phyloP scores from a whole-genome alignment of 2,329 filamentous ascomycete species.

The Chalaropsis thielavioides region DNA sequence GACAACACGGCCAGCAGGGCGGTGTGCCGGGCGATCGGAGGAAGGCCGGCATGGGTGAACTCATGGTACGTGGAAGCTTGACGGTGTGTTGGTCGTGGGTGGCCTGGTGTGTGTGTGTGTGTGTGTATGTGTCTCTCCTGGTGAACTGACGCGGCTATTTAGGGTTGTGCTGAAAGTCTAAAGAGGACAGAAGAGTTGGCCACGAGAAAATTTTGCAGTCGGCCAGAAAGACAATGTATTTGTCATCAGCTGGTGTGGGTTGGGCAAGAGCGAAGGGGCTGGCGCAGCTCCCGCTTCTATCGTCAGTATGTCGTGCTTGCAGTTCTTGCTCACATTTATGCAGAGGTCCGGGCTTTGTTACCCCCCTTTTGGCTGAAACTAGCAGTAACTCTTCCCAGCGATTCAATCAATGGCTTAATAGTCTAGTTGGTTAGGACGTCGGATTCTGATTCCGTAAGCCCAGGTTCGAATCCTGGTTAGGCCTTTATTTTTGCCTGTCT shows the following conservation, averaged over 20 bases:
- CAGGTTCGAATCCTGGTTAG: constrained; percentile 18
- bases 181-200: too few relatives aligned
- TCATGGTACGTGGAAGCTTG: constrained; percentile 36
- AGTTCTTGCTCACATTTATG: too few relatives aligned
- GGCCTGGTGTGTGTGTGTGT: neutral
- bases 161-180: neutral
- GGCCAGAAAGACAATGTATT: too few relatives aligned
- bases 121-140: neutral
- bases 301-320: too few relatives aligned
- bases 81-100: too few relatives aligned
- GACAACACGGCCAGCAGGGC: constrained; percentile 46
- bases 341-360: too few relatives aligned
- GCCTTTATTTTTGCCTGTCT: constrained; percentile 3
- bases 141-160: neutral
- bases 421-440: constrained; percentile 18
- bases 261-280: too few relatives aligned
- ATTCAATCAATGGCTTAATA: constrained; percentile 6
- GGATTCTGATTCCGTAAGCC: constrained; percentile 17
- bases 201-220: too few relatives aligned
- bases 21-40: constrained; percentile 48
- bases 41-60: constrained; percentile 38
- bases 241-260: too few relatives aligned
- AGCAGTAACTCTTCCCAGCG: neutral
- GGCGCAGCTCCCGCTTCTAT: too few relatives aligned
- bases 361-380: neutral